Base-by-base conservation (phyloP, 495 filamentous ascomycete genomes). In the Monascus purpureus region DNA sequence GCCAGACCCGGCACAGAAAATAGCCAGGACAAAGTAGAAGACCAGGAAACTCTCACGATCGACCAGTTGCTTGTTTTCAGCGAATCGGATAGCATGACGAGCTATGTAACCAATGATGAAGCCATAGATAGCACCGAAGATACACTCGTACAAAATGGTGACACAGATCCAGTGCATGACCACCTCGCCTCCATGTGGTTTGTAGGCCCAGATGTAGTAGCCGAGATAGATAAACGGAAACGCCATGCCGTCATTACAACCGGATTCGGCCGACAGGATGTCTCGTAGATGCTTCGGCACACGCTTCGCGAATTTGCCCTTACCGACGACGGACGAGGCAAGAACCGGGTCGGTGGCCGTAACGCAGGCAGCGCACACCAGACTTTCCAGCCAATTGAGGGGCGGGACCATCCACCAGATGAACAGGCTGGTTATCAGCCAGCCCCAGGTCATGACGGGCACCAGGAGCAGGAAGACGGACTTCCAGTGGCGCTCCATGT, bases 201-300 rank as follows among this genome's bases (percentile, higher is more conserved):
- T 61, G 47, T 87, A 92, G 13, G 74, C 71, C 35, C 93, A 82
- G 34, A 96, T 70, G 45, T 96, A 96, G 28, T 93, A 65, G 2
- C 78, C 71, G 11, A 96, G 68, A 52, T 96, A 99, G 49, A 99
- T 77, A 58, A 99, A 99, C 5, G 92, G 92, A 57, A 99, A 99
- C 12, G 92, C 90, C 92, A 96, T 96, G 56, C 92, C 92, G 53
- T 99, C 92, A 61, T 99, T 99, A 66, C 92, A 99, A 15, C 92
- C 92, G 1, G 92, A 96, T 55, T 99, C 92, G 36, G 88, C 88
- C 9, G 92, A 96, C 19, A 99, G 68, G 8, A 99, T 41, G 54
- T 99, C 92, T 59, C 92, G 72, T 53, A 99, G 61, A 73, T 96
- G 92, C 60, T 92, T 95, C 13, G 92, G 92, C 13, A 99, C 85